Conservation (phyloP, 164 flowering plant genomes). For the Cinnamomum chago region DNA sequence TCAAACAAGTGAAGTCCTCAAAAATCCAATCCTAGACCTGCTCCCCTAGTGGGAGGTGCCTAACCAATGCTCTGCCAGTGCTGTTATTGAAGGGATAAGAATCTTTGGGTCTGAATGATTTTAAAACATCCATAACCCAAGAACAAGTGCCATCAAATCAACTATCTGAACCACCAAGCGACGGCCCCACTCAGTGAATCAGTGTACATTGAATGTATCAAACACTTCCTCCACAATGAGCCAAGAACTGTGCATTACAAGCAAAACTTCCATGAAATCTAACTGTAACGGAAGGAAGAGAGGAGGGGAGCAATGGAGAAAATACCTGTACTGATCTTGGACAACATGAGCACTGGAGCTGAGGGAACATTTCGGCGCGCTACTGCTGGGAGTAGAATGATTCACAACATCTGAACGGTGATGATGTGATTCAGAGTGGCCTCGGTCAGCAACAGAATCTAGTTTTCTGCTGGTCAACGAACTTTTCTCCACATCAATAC, state of each 20-base stretch:
- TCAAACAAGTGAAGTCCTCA: too few relatives aligned
- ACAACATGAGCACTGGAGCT: slow-evolving; percentile 17
- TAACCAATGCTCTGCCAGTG: too few relatives aligned
- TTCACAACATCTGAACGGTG: slow-evolving; percentile 19
- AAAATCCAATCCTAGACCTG: too few relatives aligned
- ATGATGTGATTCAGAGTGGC: slow-evolving; percentile 40
- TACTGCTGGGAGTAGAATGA: slow-evolving; percentile 17
- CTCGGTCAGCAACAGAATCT: slow-evolving; percentile 37
- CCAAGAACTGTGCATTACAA: background rate
- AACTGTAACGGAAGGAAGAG: background rate
- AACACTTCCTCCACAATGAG: background rate
- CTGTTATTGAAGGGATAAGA: too few relatives aligned
- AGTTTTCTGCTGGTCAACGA: slow-evolving; percentile 26
- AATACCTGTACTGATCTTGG: slow-evolving; percentile 26
- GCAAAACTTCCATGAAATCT: too few relatives aligned
- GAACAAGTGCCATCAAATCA: too few relatives aligned
- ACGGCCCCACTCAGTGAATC: too few relatives aligned
- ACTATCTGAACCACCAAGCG: too few relatives aligned
- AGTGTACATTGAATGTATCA: too few relatives aligned
- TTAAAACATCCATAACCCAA: too few relatives aligned
- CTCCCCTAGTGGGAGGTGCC: too few relatives aligned
- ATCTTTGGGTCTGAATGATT: too few relatives aligned
- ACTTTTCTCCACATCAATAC: slow-evolving; percentile 34
- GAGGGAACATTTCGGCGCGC: slow-evolving; percentile 21
- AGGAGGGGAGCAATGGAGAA: background rate